phyloP scores from a whole-genome alignment of 257 asterid genomes.

The Anisodus tanguticus region DNA sequence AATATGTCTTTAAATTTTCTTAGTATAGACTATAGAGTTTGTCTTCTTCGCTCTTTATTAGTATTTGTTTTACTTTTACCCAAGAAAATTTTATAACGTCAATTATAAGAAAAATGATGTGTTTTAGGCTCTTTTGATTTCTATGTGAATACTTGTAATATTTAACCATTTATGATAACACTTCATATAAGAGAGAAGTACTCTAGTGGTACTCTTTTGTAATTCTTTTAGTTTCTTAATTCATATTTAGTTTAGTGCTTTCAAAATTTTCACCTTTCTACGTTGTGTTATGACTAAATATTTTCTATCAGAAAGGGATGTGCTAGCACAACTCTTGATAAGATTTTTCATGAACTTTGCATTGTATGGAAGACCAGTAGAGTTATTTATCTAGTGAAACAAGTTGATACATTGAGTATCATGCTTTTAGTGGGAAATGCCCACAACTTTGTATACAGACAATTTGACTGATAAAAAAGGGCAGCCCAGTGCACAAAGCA shows the following conservation, averaged over 20 bases:
- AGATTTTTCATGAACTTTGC: neutral
- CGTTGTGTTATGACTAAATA: neutral
- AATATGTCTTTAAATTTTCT: slow-evolving; percentile 12
- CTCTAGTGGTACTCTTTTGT: slow-evolving; percentile 3
- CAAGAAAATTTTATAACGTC: neutral
- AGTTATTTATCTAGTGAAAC: slow-evolving; percentile 5
- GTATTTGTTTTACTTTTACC: neutral
- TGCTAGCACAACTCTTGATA: slow-evolving; percentile 1
- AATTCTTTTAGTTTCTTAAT: slow-evolving; percentile 17
- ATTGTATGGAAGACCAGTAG: neutral
- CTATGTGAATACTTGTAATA: neutral
- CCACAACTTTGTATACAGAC: neutral
- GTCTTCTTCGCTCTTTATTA: neutral
- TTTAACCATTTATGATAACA: slow-evolving; percentile 10
- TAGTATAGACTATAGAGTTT: neutral
- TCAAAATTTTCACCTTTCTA: neutral
- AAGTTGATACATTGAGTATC: neutral
- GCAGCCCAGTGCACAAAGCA: too few species aligned
- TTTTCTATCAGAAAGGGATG: slow-evolving; percentile 16
- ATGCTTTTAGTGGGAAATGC: neutral
- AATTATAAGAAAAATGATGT: neutral
- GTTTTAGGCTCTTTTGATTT: slow-evolving; percentile 14
- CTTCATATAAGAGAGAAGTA: neutral
- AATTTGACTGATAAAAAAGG: neutral
- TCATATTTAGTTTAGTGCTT: neutral